These are phyloP conservation scores for Neoboletus magnificus DNA, from an alignment of 768 basidiomycete species.

Conservation along the genomic window DNA sequence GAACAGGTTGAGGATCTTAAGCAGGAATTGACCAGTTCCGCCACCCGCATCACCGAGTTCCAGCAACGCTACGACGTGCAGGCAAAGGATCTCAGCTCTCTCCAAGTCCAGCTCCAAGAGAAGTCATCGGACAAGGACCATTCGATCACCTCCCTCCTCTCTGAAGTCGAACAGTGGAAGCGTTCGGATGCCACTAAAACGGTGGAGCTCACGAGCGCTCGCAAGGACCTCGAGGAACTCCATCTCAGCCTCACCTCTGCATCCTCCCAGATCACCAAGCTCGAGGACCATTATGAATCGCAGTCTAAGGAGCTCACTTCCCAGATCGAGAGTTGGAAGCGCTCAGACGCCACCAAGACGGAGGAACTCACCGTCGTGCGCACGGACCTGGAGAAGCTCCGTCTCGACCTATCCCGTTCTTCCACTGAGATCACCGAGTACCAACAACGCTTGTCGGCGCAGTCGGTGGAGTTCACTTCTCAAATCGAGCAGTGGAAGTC, in stretches of 20 bases:
- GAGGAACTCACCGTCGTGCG: neutral
- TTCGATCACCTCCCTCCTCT: neutral
- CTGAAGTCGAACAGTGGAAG: conserved; percentile 1
- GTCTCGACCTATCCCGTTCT: neutral
- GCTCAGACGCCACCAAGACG: neutral
- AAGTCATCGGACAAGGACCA: neutral
- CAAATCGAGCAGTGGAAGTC: neutral
- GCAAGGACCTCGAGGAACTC: neutral
- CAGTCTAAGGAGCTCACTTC: neutral
- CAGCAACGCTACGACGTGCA: neutral
- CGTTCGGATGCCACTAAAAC: neutral
- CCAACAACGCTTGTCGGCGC: neutral
- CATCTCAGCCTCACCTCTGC: neutral
- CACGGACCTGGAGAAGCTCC: conserved; percentile 1
- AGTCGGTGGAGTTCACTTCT: neutral
- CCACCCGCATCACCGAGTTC: neutral
- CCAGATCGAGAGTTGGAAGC: neutral
- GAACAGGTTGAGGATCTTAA: neutral
- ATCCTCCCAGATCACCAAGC: neutral
- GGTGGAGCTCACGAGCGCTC: neutral
- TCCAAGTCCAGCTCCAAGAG: neutral
- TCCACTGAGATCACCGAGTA: neutral
- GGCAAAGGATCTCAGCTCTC: neutral
- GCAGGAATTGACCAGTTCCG: neutral
- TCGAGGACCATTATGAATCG: neutral